phyloP scores from a whole-genome alignment of 2,329 filamentous ascomycete genomes.

The Neophaeococcomyces mojaviensis region DNA sequence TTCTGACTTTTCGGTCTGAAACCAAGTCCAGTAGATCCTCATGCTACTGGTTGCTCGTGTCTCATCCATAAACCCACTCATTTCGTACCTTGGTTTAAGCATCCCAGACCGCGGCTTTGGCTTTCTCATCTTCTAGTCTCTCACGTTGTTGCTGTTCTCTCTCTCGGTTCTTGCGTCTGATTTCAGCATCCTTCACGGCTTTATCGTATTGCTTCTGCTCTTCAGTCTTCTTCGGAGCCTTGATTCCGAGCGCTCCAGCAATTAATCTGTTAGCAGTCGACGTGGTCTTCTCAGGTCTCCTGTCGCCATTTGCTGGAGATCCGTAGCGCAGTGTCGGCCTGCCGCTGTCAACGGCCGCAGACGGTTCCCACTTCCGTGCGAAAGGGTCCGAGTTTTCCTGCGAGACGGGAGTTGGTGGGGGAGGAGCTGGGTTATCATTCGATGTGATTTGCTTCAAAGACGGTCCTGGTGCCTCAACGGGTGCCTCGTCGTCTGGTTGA shows the following conservation, averaged over 20 bases:
- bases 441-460: constrained; percentile 13
- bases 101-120: constrained; percentile 84
- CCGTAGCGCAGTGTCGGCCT: constrained; percentile 12
- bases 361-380: background rate
- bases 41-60: no score
- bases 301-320: background rate
- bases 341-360: constrained; percentile 5
- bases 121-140: constrained; percentile 60
- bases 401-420: constrained; percentile 61
- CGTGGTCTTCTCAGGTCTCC: constrained; percentile 77
- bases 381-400: constrained; percentile 27
- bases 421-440: constrained; percentile 32
- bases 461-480: constrained; percentile 13
- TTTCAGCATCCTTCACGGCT: constrained; percentile 75
- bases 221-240: constrained; percentile 72
- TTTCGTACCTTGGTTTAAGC: no score
- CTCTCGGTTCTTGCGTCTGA: constrained; percentile 65
- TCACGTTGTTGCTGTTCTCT: constrained; percentile 56
- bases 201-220: constrained; percentile 76
- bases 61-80: no score
- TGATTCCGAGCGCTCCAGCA: constrained; percentile 75
- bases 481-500: constrained; percentile 22
- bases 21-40: no score
- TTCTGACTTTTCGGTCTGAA: no score
- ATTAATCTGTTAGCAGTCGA: constrained; percentile 86